Evolutionary conservation across 164 flowering plant species (phyloP), one percentile per base, ranked within the genome.

Genomic region (Vitis labrusca): DNA sequence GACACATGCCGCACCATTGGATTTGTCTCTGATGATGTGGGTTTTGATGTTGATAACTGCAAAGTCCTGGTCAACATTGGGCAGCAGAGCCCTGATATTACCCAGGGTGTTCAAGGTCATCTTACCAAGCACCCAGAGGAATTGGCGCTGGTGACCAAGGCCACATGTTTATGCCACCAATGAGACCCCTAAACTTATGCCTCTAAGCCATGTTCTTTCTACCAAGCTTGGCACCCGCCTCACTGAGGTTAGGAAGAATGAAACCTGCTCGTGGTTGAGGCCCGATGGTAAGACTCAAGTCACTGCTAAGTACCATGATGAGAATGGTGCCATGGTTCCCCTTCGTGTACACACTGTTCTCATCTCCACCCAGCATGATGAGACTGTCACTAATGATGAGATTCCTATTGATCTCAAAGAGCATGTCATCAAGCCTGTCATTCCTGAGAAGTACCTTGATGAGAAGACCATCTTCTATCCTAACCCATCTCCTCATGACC

Each of bases 351-450:
- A 71, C 63, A 71, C 74, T 10, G 74, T 71, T 10, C 67, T 71
- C 16, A 71, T 71, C 52, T 71, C 68, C 11, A 71, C 74, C 5
- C 74, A 71, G 63, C 74, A 71, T 23, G 74, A 71, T 23, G 74
- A 71, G 30, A 63, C 74, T 27, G 74, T 71, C 9, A 71, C 74
- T 3, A 71, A 71, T 48, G 68, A 71, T 47, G 74, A 64, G 17
- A 71, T 71, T 8, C 68, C 68, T 13, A 47, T 68, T 47, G 74
- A 71, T 23, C 50, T 71, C 3, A 71, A 63, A 13, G 63, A 71
- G 16, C 55, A 67, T 58, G 70, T 67, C 14, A 67, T 67, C 29
- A 55, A 55, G 62, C 70, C 70, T 7, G 8, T 67, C 14, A 56
- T 67, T 14, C 70, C 63, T 2, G 61, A 67, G 61, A 37, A 67